phyloP scores from a whole-genome alignment of 345 rosid genomes.

The Atalantia buxifolia region DNA sequence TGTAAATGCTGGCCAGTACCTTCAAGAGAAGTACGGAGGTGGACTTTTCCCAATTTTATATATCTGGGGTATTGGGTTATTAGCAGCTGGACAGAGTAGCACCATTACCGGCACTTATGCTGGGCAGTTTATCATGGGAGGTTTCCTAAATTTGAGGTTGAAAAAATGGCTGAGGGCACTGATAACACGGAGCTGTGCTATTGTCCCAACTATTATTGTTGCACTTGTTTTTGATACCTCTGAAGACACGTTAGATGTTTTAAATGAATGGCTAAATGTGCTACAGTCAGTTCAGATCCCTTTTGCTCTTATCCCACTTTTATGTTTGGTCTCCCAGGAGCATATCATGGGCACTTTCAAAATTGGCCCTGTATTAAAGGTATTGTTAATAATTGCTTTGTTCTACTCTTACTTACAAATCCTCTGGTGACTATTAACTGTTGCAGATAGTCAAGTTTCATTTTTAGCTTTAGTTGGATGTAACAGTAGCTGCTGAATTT shows the following conservation, averaged over 20 bases:
- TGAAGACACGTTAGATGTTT: slow-evolving; percentile 62
- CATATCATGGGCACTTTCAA: slow-evolving; percentile 80
- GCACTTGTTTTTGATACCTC: slow-evolving; percentile 75
- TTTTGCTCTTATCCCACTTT: slow-evolving; percentile 83
- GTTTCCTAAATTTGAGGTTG: slow-evolving; percentile 78
- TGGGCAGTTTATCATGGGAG: slow-evolving; percentile 97
- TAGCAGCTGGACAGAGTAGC: slow-evolving; percentile 97
- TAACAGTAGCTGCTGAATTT: background rate
- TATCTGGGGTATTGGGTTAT: slow-evolving; percentile 86
- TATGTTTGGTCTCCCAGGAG: slow-evolving; percentile 82
- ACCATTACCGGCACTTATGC: slow-evolving; percentile 93
- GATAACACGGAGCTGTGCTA: slow-evolving; percentile 86
- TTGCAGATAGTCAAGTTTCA: background rate
- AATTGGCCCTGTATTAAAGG: slow-evolving; percentile 71
- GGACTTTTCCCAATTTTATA: slow-evolving; percentile 84
- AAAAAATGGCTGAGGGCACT: slow-evolving; percentile 93
- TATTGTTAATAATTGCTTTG: slow-evolving; percentile 21
- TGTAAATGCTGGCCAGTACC: slow-evolving; percentile 84
- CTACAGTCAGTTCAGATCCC: slow-evolving; percentile 90
- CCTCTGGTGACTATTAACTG: background rate
- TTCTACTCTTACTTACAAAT: background rate
- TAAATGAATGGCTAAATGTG: slow-evolving; percentile 90
- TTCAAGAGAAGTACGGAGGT: slow-evolving; percentile 83
- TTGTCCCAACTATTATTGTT: slow-evolving; percentile 76
- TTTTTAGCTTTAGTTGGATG: background rate